phyloP scores from a whole-genome alignment of 352 stramenopile species.

The Elongisporangium prolatum region DNA sequence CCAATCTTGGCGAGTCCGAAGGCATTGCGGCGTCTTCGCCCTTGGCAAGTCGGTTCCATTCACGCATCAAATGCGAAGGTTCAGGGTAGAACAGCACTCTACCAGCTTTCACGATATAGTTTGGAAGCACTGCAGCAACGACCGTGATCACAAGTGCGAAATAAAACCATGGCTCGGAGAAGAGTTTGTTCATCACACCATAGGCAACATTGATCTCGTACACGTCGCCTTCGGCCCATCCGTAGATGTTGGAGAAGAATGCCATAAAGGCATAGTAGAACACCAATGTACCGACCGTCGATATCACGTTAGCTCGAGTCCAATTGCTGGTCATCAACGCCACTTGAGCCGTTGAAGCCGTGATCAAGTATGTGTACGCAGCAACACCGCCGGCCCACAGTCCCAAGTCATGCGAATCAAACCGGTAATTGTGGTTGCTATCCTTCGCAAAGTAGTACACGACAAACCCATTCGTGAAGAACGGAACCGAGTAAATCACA shows the following conservation, averaged over 20 bases:
- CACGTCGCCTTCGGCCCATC: conserved; percentile 66
- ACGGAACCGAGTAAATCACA: conserved; percentile 80
- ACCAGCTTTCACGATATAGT: conserved; percentile 84
- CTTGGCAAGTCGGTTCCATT: conserved; percentile 87
- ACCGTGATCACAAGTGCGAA: conserved; percentile 64
- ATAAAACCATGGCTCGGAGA: conserved; percentile 80
- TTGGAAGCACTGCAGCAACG: conserved; percentile 59
- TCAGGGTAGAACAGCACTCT: conserved; percentile 87
- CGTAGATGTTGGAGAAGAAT: conserved; percentile 79
- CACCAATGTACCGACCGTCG: conserved; percentile 73
- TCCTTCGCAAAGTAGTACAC: conserved; percentile 75
- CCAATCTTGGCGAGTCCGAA: conserved; percentile 64
- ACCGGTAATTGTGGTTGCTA: conserved; percentile 39
- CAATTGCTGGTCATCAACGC: conserved; percentile 88
- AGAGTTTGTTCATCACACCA: conserved; percentile 55
- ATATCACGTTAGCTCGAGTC: conserved; percentile 66
- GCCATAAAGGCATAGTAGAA: conserved; percentile 86
- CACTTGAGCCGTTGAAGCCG: conserved; percentile 80
- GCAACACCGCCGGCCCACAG: conserved; percentile 79
- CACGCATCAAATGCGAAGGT: conserved; percentile 85
- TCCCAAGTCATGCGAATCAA: conserved; percentile 66
- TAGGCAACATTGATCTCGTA: conserved; percentile 79
- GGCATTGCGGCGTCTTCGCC: conserved; percentile 45
- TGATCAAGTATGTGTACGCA: conserved; percentile 85
- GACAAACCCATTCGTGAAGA: conserved; percentile 81